Evolutionary conservation across 108 stramenopile genomes (phyloP), one percentile per base, ranked within the genome.

Genomic region (Fragilaria crotonensis): DNA sequence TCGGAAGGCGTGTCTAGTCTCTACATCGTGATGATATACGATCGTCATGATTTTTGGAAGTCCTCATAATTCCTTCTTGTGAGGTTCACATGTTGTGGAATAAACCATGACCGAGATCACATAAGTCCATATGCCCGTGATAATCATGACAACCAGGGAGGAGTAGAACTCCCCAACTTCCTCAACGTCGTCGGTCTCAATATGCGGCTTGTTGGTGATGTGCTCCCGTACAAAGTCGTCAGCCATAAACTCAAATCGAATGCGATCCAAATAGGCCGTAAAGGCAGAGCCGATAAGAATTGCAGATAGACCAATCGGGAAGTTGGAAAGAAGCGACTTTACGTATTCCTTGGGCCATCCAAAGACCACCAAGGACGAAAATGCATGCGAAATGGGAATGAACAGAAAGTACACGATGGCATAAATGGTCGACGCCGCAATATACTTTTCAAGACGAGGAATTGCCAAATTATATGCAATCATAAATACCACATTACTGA

Each of bases 311-410:
- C 91, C 91, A 59, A 93, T 83, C 26, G 91, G 91, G 51, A 76
- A 64, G 68, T 89, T 93, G 50, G 77, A 71, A 62, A 82, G 32
- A 19, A 93, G 57, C 22, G 81, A 83, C 4, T 60, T 63, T 1
- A 87, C n/a, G 60, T 93, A 93, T 30, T 75, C 52, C 30, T 83
- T 77, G 0, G 91, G 91, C 91, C 91, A 93, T 17, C 91, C 91
- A 69, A 93, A 87, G 26, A 93, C 91, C 25, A 87, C 54, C 7
- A 87, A 31, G 5, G 72, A 84, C 27, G 66, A 59, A n/a, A 89
- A 17, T 0, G 76, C 67, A 57, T 93, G 91, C 25, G 73, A 66
- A 23, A 89, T 56, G 14, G 91, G 91, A 48, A 93, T 89, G 60
- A 83, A 93, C 7, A 83, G 30, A 29, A 75, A 63, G 61, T 89